Percentiles rank a stretch among this genome's conserved stretches.
Conservation (phyloP, 805 yeast species). For the Starmerella vitae region DNA sequence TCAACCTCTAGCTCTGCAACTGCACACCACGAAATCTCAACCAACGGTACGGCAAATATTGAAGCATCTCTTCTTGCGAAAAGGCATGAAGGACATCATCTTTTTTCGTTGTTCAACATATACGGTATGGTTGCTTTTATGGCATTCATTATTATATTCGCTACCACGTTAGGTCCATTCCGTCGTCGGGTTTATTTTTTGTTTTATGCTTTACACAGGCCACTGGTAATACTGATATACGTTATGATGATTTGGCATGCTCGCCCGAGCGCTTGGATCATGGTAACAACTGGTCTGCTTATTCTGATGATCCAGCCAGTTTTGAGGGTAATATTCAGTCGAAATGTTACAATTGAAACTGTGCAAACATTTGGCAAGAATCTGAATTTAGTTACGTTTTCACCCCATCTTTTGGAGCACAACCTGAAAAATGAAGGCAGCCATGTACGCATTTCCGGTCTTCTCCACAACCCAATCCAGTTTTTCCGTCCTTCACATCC, state of each 20-base stretch:
- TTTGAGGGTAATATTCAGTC: constrained; percentile 33
- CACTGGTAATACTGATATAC: constrained; percentile 53
- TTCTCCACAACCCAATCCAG: constrained; percentile 25
- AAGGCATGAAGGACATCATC: constrained; percentile 13
- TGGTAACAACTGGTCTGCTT: constrained; percentile 39
- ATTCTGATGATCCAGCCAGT: constrained; percentile 45
- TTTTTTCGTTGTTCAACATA: constrained; percentile 33
- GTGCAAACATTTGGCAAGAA: constrained; percentile 32
- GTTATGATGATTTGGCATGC: constrained; percentile 65
- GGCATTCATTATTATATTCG: constrained; percentile 38
- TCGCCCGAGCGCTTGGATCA: constrained; percentile 52
- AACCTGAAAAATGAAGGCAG: constrained; percentile 34
- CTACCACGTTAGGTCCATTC: constrained; percentile 56
- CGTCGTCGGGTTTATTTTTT: constrained; percentile 48
- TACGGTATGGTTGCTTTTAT: constrained; percentile 52
- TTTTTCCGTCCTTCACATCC: constrained; percentile 34
- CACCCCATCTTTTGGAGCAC: constrained; percentile 24
- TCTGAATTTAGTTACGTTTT: constrained; percentile 33
- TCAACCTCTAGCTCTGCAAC: background rate
- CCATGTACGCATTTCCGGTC: constrained; percentile 29
- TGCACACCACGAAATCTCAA: background rate
- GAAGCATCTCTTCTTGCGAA: constrained; percentile 1
- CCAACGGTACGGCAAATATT: background rate
- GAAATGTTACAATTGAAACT: constrained; percentile 11
- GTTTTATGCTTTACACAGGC: constrained; percentile 61